phyloP scores from a whole-genome alignment of 1,139 yeast species.

The Zygosaccharomyces pseudobailii region DNA sequence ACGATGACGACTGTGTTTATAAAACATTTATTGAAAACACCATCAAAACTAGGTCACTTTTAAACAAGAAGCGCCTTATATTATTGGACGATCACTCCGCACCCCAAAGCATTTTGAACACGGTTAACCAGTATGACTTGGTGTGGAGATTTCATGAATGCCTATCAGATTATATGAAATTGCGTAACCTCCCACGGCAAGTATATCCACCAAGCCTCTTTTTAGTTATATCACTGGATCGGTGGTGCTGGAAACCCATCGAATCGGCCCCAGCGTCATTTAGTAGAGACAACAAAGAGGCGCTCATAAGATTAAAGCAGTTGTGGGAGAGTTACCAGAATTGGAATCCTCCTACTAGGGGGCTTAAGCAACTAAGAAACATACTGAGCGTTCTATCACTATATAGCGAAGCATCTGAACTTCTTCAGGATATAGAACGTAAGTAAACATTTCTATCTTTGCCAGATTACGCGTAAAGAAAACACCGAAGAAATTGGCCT shows the following conservation, averaged over 20 bases:
- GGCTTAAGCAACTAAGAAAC: slow-evolving; percentile 27
- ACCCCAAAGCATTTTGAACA: slow-evolving; percentile 27
- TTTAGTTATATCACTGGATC: slow-evolving; percentile 21
- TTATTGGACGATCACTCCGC: slow-evolving; percentile 19
- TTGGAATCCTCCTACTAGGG: slow-evolving; percentile 35
- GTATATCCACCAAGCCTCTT: slow-evolving; percentile 13
- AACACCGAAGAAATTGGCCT: too few species aligned
- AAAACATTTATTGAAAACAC: slow-evolving; percentile 28
- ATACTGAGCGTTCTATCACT: slow-evolving; percentile 31
- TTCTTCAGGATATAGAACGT: slow-evolving; percentile 24
- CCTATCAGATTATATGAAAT: slow-evolving; percentile 23
- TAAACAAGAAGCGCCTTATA: slow-evolving; percentile 21
- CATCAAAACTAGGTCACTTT: slow-evolving; percentile 25
- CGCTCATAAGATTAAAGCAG: slow-evolving; percentile 20
- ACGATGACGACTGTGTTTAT: slow-evolving; percentile 29
- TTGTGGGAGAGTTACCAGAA: slow-evolving; percentile 29
- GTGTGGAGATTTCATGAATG: slow-evolving; percentile 36
- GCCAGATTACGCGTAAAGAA: not conserved
- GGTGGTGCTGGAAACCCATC: slow-evolving; percentile 15
- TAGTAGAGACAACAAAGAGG: slow-evolving; percentile 22
- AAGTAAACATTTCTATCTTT: slow-evolving; percentile 2
- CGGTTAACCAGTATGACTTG: slow-evolving; percentile 32
- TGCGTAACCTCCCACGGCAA: slow-evolving; percentile 29
- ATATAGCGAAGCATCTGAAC: slow-evolving; percentile 22
- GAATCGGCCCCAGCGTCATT: slow-evolving; percentile 17